phyloP scores from a whole-genome alignment of 768 basidiomycete species.

The Gymnopilus dilepis region DNA sequence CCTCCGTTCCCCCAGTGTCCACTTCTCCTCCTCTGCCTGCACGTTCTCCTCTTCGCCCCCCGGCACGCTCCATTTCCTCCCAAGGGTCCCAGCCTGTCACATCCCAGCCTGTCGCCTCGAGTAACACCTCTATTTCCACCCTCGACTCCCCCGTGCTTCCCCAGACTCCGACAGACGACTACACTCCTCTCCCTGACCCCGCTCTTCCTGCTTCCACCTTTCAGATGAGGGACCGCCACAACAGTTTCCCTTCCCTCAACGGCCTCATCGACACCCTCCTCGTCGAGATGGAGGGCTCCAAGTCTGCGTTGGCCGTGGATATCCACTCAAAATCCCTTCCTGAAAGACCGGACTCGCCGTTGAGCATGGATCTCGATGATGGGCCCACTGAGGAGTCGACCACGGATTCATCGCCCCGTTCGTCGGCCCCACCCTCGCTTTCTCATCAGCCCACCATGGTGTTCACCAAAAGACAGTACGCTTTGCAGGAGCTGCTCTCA shows the following conservation, averaged over 20 bases:
- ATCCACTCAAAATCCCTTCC: constrained; percentile 27
- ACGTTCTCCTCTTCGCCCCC: constrained; percentile 44
- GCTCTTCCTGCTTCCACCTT: constrained; percentile 2
- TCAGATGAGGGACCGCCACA: constrained; percentile 31
- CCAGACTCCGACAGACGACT: constrained; percentile 29
- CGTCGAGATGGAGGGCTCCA: constrained; percentile 20
- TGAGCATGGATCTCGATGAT: constrained; percentile 30
- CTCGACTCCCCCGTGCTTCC: constrained; percentile 28
- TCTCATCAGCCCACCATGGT: constrained; percentile 38
- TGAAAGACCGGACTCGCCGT: constrained; percentile 33
- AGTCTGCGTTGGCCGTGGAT: neutral
- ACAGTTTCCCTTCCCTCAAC: constrained; percentile 31
- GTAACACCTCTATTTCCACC: constrained; percentile 25
- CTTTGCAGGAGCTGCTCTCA: constrained; percentile 75
- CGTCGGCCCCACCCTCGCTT: constrained; percentile 1
- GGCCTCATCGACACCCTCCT: constrained; percentile 31
- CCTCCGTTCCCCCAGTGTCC: constrained; percentile 32
- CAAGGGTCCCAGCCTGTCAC: constrained; percentile 16
- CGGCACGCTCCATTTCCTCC: constrained; percentile 33
- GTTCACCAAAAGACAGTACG: constrained; percentile 72
- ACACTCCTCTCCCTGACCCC: constrained; percentile 30
- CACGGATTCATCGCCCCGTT: neutral
- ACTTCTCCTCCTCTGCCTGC: constrained; percentile 33
- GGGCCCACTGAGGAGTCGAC: constrained; percentile 6
- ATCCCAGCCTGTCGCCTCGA: constrained; percentile 17